A percentile compares a stretch with the other conserved stretches of the same genome.
These are phyloP conservation scores for Phaseolus coccineus DNA, from an alignment of 331 rosid genomes.

Conservation along the genomic window DNA sequence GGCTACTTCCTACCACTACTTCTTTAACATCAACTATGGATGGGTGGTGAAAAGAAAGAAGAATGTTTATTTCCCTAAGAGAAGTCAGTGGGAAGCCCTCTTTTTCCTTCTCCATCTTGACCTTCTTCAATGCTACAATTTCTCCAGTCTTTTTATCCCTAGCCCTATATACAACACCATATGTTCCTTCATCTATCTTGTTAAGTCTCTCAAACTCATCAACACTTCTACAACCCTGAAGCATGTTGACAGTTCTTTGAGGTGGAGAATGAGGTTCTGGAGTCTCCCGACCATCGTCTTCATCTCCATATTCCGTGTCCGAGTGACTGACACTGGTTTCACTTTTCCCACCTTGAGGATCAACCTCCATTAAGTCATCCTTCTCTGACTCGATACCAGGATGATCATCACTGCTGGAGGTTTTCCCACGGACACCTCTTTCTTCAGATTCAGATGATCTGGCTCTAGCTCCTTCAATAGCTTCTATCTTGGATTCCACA, in stretches of 20 bases:
- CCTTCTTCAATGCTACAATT: conserved; percentile 95
- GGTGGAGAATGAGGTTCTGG: conserved; percentile 69
- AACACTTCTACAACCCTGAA: conserved; percentile 96
- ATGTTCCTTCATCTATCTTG: conserved; percentile 96
- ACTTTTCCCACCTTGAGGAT: conserved; percentile 55
- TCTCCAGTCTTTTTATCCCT: conserved; percentile 88
- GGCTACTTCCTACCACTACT: conserved; percentile 96
- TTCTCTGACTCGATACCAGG: conserved; percentile 60
- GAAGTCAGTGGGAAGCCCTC: conserved; percentile 97
- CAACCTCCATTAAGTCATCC: conserved; percentile 75
- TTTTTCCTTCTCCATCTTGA: conserved; percentile 97
- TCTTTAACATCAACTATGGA: conserved; percentile 94
- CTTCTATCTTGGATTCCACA: conserved; percentile 64
- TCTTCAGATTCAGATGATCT: conserved; percentile 78
- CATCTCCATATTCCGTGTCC: conserved; percentile 69
- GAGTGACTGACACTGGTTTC: conserved; percentile 61
- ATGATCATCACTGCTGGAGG: conserved; percentile 67
- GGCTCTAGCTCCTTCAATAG: conserved; percentile 57
- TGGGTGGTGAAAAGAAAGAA: conserved; percentile 93
- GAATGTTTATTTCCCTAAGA: conserved; percentile 95
- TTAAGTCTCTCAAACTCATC: conserved; percentile 96
- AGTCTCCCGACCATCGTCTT: conserved; percentile 54
- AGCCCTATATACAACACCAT: conserved; percentile 97
- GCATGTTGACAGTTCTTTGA: conserved; percentile 86
- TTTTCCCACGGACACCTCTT: conserved; percentile 55